phyloP scores from a whole-genome alignment of 179 eudicot species.

The Spinacia oleracea region DNA sequence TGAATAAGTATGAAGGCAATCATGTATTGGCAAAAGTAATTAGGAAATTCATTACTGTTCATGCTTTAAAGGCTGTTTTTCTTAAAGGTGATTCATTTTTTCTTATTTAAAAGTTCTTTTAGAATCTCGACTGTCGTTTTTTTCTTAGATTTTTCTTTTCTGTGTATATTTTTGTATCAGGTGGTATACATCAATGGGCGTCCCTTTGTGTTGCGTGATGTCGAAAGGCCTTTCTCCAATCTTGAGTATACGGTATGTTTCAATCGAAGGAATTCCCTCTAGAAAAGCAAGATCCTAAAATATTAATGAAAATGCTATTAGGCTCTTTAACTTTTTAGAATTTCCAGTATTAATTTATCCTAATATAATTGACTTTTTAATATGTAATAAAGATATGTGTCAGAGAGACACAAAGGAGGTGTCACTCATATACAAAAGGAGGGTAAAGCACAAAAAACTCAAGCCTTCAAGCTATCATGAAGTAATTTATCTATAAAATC shows the following conservation, averaged over 20 bases:
- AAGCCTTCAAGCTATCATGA: no score
- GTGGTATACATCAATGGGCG: slow-evolving; percentile 93
- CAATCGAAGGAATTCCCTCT: background rate
- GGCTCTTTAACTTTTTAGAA: background rate
- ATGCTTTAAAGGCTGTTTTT: background rate
- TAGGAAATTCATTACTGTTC: background rate
- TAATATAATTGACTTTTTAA: background rate
- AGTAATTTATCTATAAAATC: no score
- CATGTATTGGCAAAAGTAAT: background rate
- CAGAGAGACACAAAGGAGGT: background rate
- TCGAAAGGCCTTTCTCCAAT: slow-evolving; percentile 94
- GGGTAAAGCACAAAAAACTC: no score
- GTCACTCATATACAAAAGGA: no score
- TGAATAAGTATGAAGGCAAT: background rate
- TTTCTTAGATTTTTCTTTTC: background rate
- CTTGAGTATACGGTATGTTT: slow-evolving; percentile 92
- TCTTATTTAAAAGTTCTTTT: background rate
- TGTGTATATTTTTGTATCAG: slow-evolving; percentile 37
- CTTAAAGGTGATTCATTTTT: background rate
- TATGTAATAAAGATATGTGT: no score
- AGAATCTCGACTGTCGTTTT: background rate
- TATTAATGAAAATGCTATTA: background rate
- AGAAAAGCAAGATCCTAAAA: background rate
- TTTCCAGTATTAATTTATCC: background rate
- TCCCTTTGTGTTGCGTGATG: slow-evolving; percentile 98